Conservation (phyloP, 306 rosid genomes). For the Vicia faba region DNA sequence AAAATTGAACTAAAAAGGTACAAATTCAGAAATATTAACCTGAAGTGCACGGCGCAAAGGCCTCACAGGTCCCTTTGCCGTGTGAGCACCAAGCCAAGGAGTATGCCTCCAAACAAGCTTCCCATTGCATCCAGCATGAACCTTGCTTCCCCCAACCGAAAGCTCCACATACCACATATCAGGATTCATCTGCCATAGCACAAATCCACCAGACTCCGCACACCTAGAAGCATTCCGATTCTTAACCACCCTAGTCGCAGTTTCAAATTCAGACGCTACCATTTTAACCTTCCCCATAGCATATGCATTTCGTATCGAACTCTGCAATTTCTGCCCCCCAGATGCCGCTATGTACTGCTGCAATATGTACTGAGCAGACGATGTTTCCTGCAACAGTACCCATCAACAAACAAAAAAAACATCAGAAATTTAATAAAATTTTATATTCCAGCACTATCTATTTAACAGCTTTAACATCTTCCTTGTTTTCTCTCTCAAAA, state of each 20-base stretch:
- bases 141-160: constrained; percentile 91
- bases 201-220: constrained; percentile 98
- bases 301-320: constrained; percentile 78
- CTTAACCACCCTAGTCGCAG: constrained; percentile 81
- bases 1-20: neutral
- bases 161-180: constrained; percentile 99
- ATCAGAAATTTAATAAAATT: neutral
- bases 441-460: neutral
- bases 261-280: constrained; percentile 97
- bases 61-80: constrained; percentile 95
- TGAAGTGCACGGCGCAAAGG: constrained; percentile 98
- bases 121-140: constrained; percentile 97
- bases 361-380: constrained; percentile 97
- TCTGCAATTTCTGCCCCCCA: constrained; percentile 94
- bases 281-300: constrained; percentile 96
- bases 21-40: constrained; percentile 43
- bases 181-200: constrained; percentile 99
- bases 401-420: constrained; percentile 2
- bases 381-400: constrained; percentile 68
- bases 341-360: constrained; percentile 95
- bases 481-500: neutral
- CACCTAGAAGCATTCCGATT: constrained; percentile 67
- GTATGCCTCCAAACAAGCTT: constrained; percentile 99
- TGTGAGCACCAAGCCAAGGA: constrained; percentile 95
- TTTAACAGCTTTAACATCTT: neutral